phyloP scores from a whole-genome alignment of 2,329 filamentous ascomycete genomes.

The Beauveria sp. region DNA sequence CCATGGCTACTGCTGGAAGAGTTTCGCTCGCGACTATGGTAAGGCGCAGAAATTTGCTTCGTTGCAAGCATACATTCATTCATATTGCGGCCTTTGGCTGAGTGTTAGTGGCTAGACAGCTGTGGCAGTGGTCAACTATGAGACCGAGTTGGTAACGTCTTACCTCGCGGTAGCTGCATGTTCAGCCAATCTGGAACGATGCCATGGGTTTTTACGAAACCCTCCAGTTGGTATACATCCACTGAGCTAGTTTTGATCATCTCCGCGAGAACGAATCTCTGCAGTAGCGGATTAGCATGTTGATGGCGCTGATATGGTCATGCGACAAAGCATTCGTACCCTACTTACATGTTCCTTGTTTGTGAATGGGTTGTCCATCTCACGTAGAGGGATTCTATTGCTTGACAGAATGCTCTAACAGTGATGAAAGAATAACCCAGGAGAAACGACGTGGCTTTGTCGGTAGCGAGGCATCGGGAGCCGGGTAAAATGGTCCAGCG shows the following conservation, averaged over 20 bases:
- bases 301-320: background rate
- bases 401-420: background rate
- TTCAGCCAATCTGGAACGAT: constrained; percentile 38
- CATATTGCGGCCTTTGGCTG: constrained; percentile 36
- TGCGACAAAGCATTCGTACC: constrained; percentile 4
- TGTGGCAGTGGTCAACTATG: no score
- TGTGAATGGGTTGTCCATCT: constrained; percentile 28
- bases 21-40: constrained; percentile 19
- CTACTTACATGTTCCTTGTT: constrained; percentile 44
- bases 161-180: constrained; percentile 42
- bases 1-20: constrained; percentile 14
- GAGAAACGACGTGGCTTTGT: constrained; percentile 1
- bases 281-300: constrained; percentile 7
- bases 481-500: background rate
- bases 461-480: constrained; percentile 9
- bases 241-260: constrained; percentile 50
- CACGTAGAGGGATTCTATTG: background rate
- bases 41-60: constrained; percentile 28
- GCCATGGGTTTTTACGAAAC: constrained; percentile 37
- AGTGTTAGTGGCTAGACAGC: constrained; percentile 1
- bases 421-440: background rate
- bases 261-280: constrained; percentile 52
- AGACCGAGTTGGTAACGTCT: constrained; percentile 12
- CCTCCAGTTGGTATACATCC: constrained; percentile 36
- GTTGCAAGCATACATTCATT: constrained; percentile 36